A percentile compares a stretch with the other conserved stretches of the same genome.
These are phyloP conservation scores for Yarrowia sp. DNA, from an alignment of 805 yeast species.

Conservation along the genomic window DNA sequence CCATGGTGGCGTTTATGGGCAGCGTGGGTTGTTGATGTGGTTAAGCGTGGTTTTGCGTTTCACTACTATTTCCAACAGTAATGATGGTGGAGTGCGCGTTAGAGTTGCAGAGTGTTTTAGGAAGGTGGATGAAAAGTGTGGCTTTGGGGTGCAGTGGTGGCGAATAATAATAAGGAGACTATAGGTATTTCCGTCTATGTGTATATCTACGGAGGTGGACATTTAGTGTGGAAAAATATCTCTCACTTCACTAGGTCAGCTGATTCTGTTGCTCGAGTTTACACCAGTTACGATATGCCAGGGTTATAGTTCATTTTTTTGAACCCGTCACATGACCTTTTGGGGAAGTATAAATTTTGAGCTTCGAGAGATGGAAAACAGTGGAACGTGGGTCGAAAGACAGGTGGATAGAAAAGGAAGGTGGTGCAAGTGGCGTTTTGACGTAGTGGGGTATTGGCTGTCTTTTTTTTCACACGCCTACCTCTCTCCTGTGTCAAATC, in stretches of 20 bases:
- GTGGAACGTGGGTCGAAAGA: not conserved
- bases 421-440: too few species aligned
- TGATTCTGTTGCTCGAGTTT: not conserved
- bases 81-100: constrained; percentile 15
- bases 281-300: not conserved
- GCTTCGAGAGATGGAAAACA: constrained; percentile 6
- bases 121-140: not conserved
- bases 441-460: too few species aligned
- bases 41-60: not conserved
- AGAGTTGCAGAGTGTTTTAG: not conserved
- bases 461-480: too few species aligned
- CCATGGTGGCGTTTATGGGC: constrained; percentile 3
- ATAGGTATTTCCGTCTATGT: too few species aligned
- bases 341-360: constrained; percentile 14
- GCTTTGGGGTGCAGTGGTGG: not conserved
- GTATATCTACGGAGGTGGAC: too few species aligned
- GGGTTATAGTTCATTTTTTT: not conserved
- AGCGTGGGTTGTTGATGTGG: not conserved
- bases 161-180: too few species aligned
- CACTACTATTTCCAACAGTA: not conserved
- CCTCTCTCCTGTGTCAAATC: not conserved
- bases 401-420: not conserved
- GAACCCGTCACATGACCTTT: constrained; percentile 20
- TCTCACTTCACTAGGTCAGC: not conserved
- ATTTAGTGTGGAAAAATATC: not conserved